phyloP scores from a whole-genome alignment of 768 basidiomycete genomes.

The Pleurotus platypus region DNA sequence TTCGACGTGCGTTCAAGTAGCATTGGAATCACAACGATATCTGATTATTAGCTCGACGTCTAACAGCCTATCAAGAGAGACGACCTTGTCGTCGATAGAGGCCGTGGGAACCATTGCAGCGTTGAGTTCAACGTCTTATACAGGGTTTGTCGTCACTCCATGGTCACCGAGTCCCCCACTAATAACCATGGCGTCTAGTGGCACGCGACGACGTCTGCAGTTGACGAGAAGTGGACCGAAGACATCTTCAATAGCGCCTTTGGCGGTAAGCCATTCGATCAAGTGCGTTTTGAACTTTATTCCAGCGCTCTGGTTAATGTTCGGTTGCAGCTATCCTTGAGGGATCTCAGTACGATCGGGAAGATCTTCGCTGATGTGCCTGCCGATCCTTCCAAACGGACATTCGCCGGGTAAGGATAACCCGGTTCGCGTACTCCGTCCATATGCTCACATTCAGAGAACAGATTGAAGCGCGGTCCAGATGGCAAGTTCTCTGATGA shows the following conservation, averaged over 20 bases:
- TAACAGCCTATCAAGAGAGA: constrained; percentile 34
- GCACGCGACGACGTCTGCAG: constrained; percentile 50
- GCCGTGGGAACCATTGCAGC: constrained; percentile 63
- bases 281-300: constrained; percentile 19
- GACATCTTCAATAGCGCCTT: constrained; percentile 38
- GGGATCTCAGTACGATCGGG: constrained; percentile 20
- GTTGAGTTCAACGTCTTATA: constrained; percentile 64
- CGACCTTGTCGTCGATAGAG: constrained; percentile 35
- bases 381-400: constrained; percentile 31
- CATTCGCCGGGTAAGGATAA: constrained; percentile 40
- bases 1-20: constrained; percentile 32
- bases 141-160: constrained; percentile 22
- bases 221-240: constrained; percentile 52
- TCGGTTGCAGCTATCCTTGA: constrained; percentile 18
- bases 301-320: neutral
- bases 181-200: constrained; percentile 28
- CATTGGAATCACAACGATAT: neutral
- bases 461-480: constrained; percentile 39
- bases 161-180: neutral
- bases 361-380: constrained; percentile 15
- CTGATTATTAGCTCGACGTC: neutral
- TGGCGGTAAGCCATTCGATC: constrained; percentile 30
- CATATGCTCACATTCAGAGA: constrained; percentile 8
- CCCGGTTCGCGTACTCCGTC: neutral
- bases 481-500: constrained; percentile 50